Percentiles rank a stretch among this genome's conserved stretches.
Evolutionary conservation across 2,329 filamentous ascomycete genomes (phyloP).

Genomic region (Claviceps arundinis): DNA sequence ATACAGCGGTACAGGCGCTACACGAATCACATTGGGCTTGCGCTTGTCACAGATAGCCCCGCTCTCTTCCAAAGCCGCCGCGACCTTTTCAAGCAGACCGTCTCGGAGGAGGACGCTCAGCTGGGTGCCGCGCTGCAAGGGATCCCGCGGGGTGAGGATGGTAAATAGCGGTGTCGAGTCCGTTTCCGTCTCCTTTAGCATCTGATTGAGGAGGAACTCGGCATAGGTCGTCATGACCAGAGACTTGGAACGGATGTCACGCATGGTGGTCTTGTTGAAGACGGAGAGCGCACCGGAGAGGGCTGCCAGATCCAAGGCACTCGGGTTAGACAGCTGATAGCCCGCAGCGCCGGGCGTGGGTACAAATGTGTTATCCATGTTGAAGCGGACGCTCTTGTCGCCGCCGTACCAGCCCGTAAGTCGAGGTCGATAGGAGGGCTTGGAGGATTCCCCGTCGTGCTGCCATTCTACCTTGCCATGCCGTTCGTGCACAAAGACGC

Average conservation of each 20-base stretch:
- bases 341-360: slow-evolving; percentile 68
- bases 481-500: slow-evolving; percentile 65
- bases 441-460: slow-evolving; percentile 18
- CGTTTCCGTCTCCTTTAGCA: slow-evolving; percentile 21
- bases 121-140: slow-evolving; percentile 60
- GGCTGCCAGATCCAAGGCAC: slow-evolving; percentile 63
- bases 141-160: slow-evolving; percentile 58
- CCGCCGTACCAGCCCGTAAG: slow-evolving; percentile 81
- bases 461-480: slow-evolving; percentile 44
- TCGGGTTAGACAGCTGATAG: slow-evolving; percentile 76
- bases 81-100: slow-evolving; percentile 58
- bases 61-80: slow-evolving; percentile 47
- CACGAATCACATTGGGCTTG: slow-evolving; percentile 71
- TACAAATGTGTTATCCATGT: slow-evolving; percentile 70
- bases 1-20: slow-evolving; percentile 76
- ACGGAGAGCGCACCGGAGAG: slow-evolving; percentile 60
- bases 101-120: slow-evolving; percentile 57
- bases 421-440: slow-evolving; percentile 43
- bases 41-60: slow-evolving; percentile 73
- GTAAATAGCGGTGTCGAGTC: slow-evolving; percentile 31
- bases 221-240: slow-evolving; percentile 64
- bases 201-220: slow-evolving; percentile 47
- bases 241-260: slow-evolving; percentile 55
- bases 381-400: slow-evolving; percentile 62
- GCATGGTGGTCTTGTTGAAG: slow-evolving; percentile 60